phyloP scores from a whole-genome alignment of 148 eudicot species.

The Gaultheria prostrata region DNA sequence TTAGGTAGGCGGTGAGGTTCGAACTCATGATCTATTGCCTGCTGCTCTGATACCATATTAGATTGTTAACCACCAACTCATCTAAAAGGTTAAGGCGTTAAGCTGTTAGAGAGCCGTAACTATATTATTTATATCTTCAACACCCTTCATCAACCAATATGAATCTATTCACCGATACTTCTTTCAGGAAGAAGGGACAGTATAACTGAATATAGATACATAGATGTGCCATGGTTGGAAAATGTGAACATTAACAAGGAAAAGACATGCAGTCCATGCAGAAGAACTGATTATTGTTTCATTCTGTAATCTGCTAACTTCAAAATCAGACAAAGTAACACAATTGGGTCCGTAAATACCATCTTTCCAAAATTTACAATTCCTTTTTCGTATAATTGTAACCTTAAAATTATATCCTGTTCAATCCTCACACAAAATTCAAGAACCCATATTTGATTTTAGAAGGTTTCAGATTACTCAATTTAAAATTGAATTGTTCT shows the following conservation, averaged over 20 bases:
- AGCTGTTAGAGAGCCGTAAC: too few species aligned
- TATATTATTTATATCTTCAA: too few species aligned
- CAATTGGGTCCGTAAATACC: neutral
- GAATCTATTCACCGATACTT: neutral
- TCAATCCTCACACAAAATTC: neutral
- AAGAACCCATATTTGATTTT: neutral
- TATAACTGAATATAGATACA: neutral
- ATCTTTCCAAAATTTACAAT: neutral
- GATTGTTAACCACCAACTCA: too few species aligned
- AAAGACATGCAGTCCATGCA: conserved; percentile 5
- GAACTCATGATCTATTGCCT: too few species aligned
- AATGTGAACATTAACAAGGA: neutral
- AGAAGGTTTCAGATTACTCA: too few species aligned
- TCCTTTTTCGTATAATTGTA: neutral
- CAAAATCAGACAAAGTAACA: neutral
- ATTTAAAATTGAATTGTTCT: neutral
- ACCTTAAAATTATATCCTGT: neutral
- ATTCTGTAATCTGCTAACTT: neutral
- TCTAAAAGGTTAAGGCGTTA: too few species aligned
- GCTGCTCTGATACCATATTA: too few species aligned
- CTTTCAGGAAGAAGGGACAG: neutral
- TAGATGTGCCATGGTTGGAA: neutral
- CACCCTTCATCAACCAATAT: neutral
- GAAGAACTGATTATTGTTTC: neutral
- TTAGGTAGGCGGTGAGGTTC: too few species aligned